phyloP scores from a whole-genome alignment of 371 early-diverging fungal species.

The Choanephora cucurbitarum region DNA sequence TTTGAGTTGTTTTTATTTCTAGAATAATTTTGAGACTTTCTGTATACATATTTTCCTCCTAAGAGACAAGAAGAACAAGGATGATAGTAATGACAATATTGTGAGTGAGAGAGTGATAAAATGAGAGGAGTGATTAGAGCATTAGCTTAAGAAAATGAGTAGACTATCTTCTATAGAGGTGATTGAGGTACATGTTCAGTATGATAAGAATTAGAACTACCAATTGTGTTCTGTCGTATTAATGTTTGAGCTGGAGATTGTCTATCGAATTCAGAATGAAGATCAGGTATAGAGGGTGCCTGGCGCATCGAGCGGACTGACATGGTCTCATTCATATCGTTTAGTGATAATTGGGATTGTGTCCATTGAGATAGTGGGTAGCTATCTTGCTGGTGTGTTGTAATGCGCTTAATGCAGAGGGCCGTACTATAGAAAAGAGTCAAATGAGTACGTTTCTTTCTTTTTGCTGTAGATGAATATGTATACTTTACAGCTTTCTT shows the following conservation, averaged over 20 bases:
- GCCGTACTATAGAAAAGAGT: conserved; percentile 22
- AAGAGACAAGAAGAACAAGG: too few relatives aligned
- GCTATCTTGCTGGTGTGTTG: conserved; percentile 41
- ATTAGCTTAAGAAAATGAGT: too few relatives aligned
- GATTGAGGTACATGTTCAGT: too few relatives aligned
- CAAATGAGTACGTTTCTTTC: too few relatives aligned
- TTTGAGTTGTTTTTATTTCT: too few relatives aligned
- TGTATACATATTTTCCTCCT: too few relatives aligned
- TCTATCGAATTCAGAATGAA: conserved; percentile 12
- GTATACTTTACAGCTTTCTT: conserved; percentile 33
- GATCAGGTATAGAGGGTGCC: conserved; percentile 12
- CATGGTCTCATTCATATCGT: conserved; percentile 15
- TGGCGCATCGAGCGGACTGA: conserved; percentile 17
- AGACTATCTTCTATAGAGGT: too few relatives aligned
- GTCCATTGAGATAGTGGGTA: conserved; percentile 36
- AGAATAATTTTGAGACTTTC: too few relatives aligned
- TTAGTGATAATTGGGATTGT: conserved; percentile 30
- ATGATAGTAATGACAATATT: too few relatives aligned
- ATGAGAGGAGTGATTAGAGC: too few relatives aligned
- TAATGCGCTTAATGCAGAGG: conserved; percentile 47
- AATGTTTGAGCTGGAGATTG: conserved; percentile 2
- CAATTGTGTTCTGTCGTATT: conserved; percentile 16
- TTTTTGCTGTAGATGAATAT: not conserved
- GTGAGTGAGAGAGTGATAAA: too few relatives aligned
- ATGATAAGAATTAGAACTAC: too few relatives aligned